Evolutionary conservation across 345 rosid genomes (phyloP), one percentile per base, ranked within the genome.

Genomic region (Corchorus olitorius): DNA sequence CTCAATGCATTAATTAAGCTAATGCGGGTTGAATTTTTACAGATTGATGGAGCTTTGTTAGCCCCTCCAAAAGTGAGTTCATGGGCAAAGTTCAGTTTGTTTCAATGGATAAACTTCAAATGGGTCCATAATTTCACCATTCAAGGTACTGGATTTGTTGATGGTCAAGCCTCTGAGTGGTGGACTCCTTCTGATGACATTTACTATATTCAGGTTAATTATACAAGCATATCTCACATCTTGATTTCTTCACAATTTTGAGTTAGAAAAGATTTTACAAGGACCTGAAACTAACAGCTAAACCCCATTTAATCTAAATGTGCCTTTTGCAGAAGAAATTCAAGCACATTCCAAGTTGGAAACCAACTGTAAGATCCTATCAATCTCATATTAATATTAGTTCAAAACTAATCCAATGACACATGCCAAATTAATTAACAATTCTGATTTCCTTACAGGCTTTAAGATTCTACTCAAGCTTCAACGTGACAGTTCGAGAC

Each of bases 101-200:
- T 85, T 81, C 97, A 91, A 43, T 91, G 98, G 98, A 76, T 94
- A 33, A 91, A 92, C 80, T 90, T 94, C 80, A 91, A 93, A 88
- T 93, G 97, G 95, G 76, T 93, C 17, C 82, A 84, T 62, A 86
- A 88, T 54, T 86, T 90, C 82, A 84, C 94, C 56, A 84, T 94
- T 77, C 90, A 84, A 88, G 97, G 98, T 33, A 71, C 83, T 71
- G 98, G 97, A 65, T 79, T 85, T 54, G 80, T 91, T 75, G 90
- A 94, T 79, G 97, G 88, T 73, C 97, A 89, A 84, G 97, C 97
- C 80, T 86, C 85, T 45, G 65, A 85, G 41, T 93, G 98, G 97
- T 94, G 97, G 98, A 84, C 76, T 69, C 74, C 79, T 59, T 65
- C 62, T 35, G 22, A 73, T 73, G 77, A 73, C 48, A 70, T 76